Evolutionary conservation across 23 red algal species (phyloP).

Genomic region (Gracilaria domingensis): DNA sequence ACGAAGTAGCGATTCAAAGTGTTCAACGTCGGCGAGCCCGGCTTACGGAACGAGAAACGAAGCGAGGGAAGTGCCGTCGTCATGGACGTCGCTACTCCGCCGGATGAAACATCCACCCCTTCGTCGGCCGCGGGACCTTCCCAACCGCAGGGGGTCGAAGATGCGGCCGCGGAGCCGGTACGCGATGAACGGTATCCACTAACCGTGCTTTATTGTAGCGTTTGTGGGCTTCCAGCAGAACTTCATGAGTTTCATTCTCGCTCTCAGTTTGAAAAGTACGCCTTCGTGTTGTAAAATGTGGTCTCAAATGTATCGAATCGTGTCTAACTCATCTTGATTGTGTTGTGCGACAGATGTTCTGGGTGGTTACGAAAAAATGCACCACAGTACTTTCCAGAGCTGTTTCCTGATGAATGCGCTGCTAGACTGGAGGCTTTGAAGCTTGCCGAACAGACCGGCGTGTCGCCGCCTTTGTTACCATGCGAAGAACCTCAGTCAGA

Average conservation of each 20-base stretch:
- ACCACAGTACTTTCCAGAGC: constrained; percentile 57
- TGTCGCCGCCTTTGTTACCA: constrained; percentile 10
- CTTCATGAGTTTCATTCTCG: constrained; percentile 67
- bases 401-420: constrained; percentile 66
- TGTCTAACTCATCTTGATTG: neutral
- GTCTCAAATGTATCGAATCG: neutral
- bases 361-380: constrained; percentile 72
- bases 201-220: constrained; percentile 48
- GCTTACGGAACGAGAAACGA: no score
- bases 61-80: neutral
- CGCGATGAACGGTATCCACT: constrained; percentile 65
- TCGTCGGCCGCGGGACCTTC: neutral
- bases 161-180: neutral
- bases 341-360: constrained; percentile 42
- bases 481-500: constrained; percentile 39
- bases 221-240: constrained; percentile 56
- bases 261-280: constrained; percentile 67
- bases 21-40: no score
- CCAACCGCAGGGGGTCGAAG: neutral
- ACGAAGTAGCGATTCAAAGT: no score
- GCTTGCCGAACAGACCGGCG: constrained; percentile 42
- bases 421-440: constrained; percentile 55
- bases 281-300: neutral
- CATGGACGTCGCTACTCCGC: neutral
- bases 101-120: neutral